Percentiles rank a stretch among this genome's conserved stretches.
Conservation (phyloP, 257 asterid species). For the Nyctanthes arbortristis region DNA sequence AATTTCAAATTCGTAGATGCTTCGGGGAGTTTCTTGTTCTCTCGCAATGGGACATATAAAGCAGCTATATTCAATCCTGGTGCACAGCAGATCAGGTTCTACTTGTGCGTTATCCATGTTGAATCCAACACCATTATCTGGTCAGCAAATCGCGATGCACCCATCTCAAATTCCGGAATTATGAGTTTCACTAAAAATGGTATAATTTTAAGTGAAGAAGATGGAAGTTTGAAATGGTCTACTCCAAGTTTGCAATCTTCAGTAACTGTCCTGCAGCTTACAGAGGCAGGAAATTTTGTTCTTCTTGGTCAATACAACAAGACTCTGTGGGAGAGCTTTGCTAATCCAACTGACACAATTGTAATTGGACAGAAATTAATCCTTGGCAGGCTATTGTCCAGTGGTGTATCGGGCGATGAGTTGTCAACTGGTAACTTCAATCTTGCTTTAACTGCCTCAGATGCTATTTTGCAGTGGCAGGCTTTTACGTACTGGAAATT, state of each 20-base stretch:
- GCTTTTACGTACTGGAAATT: slow-evolving; percentile 51
- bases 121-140: slow-evolving; percentile 56
- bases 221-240: slow-evolving; percentile 48
- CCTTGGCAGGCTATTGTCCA: slow-evolving; percentile 27
- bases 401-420: slow-evolving; percentile 41
- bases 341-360: slow-evolving; percentile 60
- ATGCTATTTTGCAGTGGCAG: slow-evolving; percentile 51
- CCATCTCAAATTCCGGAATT: slow-evolving; percentile 46
- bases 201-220: slow-evolving; percentile 34
- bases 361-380: slow-evolving; percentile 57
- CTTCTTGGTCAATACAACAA: slow-evolving; percentile 48
- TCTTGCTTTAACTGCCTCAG: slow-evolving; percentile 41
- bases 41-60: slow-evolving; percentile 52
- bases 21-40: slow-evolving; percentile 57
- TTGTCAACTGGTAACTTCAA: slow-evolving; percentile 45
- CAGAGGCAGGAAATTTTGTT: slow-evolving; percentile 59
- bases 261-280: slow-evolving; percentile 42
- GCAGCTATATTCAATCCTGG: slow-evolving; percentile 56
- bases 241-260: slow-evolving; percentile 35
- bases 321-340: slow-evolving; percentile 68
- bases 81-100: slow-evolving; percentile 36
- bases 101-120: slow-evolving; percentile 57
- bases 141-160: slow-evolving; percentile 66
- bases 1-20: slow-evolving; percentile 32
- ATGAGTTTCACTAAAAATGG: slow-evolving; percentile 41